Base-by-base conservation (phyloP, 2,329 filamentous ascomycete species). In the Sclerotinia trifoliorum region DNA sequence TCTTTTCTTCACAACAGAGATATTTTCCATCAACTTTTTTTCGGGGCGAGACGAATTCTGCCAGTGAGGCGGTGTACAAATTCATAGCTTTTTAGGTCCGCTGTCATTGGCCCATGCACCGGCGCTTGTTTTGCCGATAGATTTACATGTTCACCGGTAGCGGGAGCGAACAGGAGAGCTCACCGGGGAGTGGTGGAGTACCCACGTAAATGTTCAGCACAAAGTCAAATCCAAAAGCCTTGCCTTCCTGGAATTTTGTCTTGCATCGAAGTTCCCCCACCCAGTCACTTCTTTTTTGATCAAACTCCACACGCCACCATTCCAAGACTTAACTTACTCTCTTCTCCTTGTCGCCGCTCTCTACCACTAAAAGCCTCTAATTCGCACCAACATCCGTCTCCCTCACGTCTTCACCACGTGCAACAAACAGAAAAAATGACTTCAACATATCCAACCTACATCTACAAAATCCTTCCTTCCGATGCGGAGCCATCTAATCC, bases 401-500 rank as follows among this genome's bases (percentile, higher is more conserved):
- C 39, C 5, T 42, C 39, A 42, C 49, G 15, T 24, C 24, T 46
- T 13, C 24, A 46, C 46, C 44, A 24, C 58, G 58, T 51, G 21
- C 0, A 49, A 6, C 46, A 19, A 61, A 35, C 46, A 4, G 17
- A 39, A 68, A 68, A 63, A 57, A 74, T 72, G 71, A n/a, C 72
- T 39, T 66, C 68, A 49, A 64, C 67, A 29, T 66, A 68, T 6
- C 75, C 75, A 56, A 72, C 67, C 52, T 77, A 74, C 68, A 75
- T 77, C 63, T 77, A 77, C 71, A 77, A 77, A 58, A 76, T 77
- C 69, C 67, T 77, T 21, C 74, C 75, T 21, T 64, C 74, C 8
- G 55, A 69, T 10, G 68, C 72, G 2, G 13, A 71, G 39, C 73
- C 73, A 11, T 67, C 73, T 13, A 66, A 67, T 1, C 74, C 74